Evolutionary conservation across 768 basidiomycete species (phyloP).

Genomic region (Infundibulicybe gibba): DNA sequence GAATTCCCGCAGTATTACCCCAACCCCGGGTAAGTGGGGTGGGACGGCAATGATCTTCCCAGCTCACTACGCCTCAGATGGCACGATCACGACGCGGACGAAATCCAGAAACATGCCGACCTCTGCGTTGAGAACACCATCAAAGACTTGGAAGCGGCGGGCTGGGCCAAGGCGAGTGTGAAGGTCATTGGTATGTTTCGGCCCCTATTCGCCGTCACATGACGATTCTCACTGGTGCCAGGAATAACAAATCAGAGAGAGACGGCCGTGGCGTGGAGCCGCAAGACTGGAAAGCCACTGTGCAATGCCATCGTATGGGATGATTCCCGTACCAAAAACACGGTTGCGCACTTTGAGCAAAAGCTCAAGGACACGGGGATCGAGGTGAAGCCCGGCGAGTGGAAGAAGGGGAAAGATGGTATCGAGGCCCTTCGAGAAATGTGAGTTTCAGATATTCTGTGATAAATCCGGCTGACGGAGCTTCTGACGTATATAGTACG

Average conservation of each 20-base stretch:
- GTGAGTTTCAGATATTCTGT: conserved; percentile 35
- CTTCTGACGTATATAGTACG: conserved; percentile 52
- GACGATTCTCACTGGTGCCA: conserved; percentile 20
- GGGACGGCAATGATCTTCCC: background rate
- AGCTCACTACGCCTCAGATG: conserved; percentile 47
- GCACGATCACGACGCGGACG: conserved; percentile 92
- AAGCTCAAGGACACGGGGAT: conserved; percentile 73
- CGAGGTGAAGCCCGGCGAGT: conserved; percentile 59
- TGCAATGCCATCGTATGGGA: conserved; percentile 95
- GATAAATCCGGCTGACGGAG: background rate
- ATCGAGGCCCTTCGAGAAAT: conserved; percentile 61
- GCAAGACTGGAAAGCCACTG: conserved; percentile 83
- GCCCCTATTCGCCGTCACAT: conserved; percentile 10
- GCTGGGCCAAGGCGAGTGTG: conserved; percentile 78
- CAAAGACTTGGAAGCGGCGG: conserved; percentile 64
- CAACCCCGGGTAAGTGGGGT: conserved; percentile 61
- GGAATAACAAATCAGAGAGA: conserved; percentile 98
- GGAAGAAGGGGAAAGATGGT: conserved; percentile 71
- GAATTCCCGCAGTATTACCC: conserved; percentile 96
- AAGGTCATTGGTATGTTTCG: conserved; percentile 81
- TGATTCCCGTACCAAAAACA: conserved; percentile 87
- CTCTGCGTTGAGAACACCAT: conserved; percentile 73
- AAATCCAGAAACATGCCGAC: conserved; percentile 74
- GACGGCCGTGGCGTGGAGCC: conserved; percentile 92
- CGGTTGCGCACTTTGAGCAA: conserved; percentile 76